Evolutionary conservation across 305 asterid genomes (phyloP).

Genomic region (Andrographis paniculata): DNA sequence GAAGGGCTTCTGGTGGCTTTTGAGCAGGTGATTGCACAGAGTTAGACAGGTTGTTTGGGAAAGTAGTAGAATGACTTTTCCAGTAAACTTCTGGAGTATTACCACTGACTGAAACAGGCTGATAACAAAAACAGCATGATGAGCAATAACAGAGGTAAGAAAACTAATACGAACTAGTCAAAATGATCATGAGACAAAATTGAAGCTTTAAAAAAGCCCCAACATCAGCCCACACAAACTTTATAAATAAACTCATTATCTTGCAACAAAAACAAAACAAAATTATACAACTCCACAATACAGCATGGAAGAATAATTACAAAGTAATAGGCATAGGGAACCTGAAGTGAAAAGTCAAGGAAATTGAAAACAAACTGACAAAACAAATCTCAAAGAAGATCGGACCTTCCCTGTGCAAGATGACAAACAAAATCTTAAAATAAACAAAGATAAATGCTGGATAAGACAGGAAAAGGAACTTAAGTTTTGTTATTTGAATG

Average conservation of each 20-base stretch:
- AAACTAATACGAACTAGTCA: conserved; percentile 5
- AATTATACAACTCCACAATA: conserved; percentile 9
- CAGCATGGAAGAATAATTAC: neutral
- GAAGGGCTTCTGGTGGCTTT: conserved; percentile 34
- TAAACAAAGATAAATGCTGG: too few relatives aligned
- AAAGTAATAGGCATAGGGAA: conserved; percentile 1
- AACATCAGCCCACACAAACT: conserved; percentile 12
- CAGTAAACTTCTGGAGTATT: conserved; percentile 53
- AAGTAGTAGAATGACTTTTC: conserved; percentile 51
- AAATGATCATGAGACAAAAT: neutral
- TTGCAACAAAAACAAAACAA: neutral
- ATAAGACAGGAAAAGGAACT: too few relatives aligned
- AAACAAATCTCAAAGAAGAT: too few relatives aligned
- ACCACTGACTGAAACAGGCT: conserved; percentile 63
- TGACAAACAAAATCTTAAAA: too few relatives aligned
- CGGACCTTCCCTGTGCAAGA: too few relatives aligned
- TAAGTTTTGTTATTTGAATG: too few relatives aligned
- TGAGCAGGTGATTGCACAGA: conserved; percentile 43
- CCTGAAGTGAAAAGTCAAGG: conserved; percentile 7
- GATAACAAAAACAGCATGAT: conserved; percentile 33
- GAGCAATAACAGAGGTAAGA: conserved; percentile 20
- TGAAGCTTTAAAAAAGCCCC: too few relatives aligned
- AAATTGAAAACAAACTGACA: neutral
- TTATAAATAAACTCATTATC: conserved; percentile 8
- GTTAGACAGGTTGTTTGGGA: conserved; percentile 43